Base-by-base conservation (phyloP, 345 rosid species). In the Syzygium oleosum region DNA sequence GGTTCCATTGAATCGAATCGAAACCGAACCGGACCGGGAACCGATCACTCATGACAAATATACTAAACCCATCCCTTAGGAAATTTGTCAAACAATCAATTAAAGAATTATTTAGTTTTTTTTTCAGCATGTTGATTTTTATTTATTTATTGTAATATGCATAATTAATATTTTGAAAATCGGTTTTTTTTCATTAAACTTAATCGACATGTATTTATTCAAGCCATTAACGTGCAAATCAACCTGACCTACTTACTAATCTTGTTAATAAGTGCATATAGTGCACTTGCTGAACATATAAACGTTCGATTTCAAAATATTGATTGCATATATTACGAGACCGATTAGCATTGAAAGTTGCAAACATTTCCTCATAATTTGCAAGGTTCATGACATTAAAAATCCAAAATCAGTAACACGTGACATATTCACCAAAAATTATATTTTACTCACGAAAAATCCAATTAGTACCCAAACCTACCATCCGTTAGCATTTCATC, bases 21-120 rank as follows among this genome's bases (percentile, higher is more conserved):
- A 4, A 43, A 43, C 46, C 7, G 1, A 7, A 43, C 1, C 7
- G 7, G 46, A 43, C 1, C 46, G 1, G 1, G 46, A 43, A 5
- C 1, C 7, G 46, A 43, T 43, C 46, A 43, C 46, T 1, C 46
- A 1, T 43, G 5, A 43, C 53, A 52, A 52, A 52, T 4, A 52
- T 52, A 52, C 53, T 52, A 51, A 12, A 43, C 46, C 41, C 46
- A 43, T 43, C 14, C 52, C 13, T 12, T 1, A 2, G 2, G 52
- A 51, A 51, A 51, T 12, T 12, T 51, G 52, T 51, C 52, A 51
- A 51, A 51, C 52, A 51, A 51, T 51, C 52, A 51, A 51, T 10
- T 51, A 51, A 51, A 51, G 1, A 51, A 51, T 51, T 10, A 51
- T 51, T 51, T 51, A 51, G 51, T 51, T 51, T 11, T 51, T 51